Base-by-base conservation (phyloP, 2,329 filamentous ascomycete genomes). In the Colletotrichum lini region DNA sequence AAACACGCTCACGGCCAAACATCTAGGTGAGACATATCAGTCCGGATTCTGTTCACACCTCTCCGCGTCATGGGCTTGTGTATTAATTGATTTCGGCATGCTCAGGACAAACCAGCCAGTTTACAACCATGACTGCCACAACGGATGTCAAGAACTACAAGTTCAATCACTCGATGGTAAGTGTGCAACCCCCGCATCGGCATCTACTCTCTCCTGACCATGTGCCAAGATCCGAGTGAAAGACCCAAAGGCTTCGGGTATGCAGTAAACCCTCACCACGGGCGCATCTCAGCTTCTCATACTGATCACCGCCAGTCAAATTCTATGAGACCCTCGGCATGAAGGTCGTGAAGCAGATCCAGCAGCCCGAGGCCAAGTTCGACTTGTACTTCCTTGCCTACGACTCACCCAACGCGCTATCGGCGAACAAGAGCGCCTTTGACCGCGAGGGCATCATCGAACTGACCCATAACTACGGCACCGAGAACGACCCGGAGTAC, bases 341-440 rank as follows among this genome's bases (percentile, higher is more conserved):
- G 89, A 95, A 88, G 79, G 83, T 95, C 73, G 89, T 98, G 81
- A 91, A 94, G 78, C 93, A 95, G 83, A 87, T 96, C 57, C 86
- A 92, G 73, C 93, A 94, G 79, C 93, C 95, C 16, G 95, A 98
- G 72, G 90, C 90, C 82, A 98, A 97, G 79, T 98, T 98, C 82
- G 94, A 96, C 78, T 90, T 98, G 38, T 98, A 98, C 87, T 98
- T 98, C 84, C 88, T 99, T 72, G 95, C 92, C 71, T 98, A 97
- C 84, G 92, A 98, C 80, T 89, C 90, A 42, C 90, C 94, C 12
- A 86, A 89, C 47, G 93, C 96, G 16, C 84, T 90, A n/a, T 96
- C 93, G 12, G 86, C 89, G 68, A 93, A 92, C 77, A 91, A 91
- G 74, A 89, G 92, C 78, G 79, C 83, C 40, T 95, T 92, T 85